phyloP scores from a whole-genome alignment of 192 early-diverging fungal genomes.

The Linnemannia schmuckeri region DNA sequence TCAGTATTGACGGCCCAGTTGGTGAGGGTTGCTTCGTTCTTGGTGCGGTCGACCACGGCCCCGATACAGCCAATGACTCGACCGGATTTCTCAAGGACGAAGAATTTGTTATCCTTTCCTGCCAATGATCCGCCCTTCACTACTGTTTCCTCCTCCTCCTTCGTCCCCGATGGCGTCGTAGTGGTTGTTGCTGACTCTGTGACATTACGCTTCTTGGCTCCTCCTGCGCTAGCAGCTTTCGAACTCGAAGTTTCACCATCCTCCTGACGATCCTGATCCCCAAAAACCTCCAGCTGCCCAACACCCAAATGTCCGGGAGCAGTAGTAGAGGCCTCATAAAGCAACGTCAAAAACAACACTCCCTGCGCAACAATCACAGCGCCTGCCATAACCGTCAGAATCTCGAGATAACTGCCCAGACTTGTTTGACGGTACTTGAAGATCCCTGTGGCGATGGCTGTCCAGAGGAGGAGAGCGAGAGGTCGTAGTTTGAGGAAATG shows the following conservation, averaged over 20 bases:
- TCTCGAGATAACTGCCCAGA: slow-evolving; percentile 14
- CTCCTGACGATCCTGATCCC: slow-evolving; percentile 16
- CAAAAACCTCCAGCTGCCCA: slow-evolving; percentile 29
- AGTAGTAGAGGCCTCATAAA: slow-evolving; percentile 32
- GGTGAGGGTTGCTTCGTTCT: slow-evolving; percentile 10
- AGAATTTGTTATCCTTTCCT: slow-evolving; percentile 36
- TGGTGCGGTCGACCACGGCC: slow-evolving; percentile 14
- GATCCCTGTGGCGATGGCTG: slow-evolving; percentile 32
- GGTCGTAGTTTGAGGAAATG: slow-evolving; percentile 43
- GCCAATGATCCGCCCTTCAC: background rate
- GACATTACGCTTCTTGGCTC: slow-evolving; percentile 5
- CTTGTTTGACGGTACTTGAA: slow-evolving; percentile 26
- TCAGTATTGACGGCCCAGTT: slow-evolving; percentile 19
- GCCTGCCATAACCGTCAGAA: slow-evolving; percentile 14
- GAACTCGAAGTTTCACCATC: background rate
- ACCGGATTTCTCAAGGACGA: slow-evolving; percentile 22
- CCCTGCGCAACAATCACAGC: slow-evolving; percentile 32
- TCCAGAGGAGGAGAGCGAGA: slow-evolving; percentile 43
- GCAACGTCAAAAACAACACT: slow-evolving; percentile 24
- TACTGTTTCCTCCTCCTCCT: background rate
- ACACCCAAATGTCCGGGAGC: slow-evolving; percentile 23
- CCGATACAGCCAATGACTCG: slow-evolving; percentile 36
- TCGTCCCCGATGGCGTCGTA: background rate
- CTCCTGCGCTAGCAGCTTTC: background rate
- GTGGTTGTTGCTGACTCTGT: background rate